Percentiles rank a stretch among this genome's conserved stretches.
Evolutionary conservation across 192 early-diverging fungal species (phyloP).

Genomic region (Mortierella alpina): DNA sequence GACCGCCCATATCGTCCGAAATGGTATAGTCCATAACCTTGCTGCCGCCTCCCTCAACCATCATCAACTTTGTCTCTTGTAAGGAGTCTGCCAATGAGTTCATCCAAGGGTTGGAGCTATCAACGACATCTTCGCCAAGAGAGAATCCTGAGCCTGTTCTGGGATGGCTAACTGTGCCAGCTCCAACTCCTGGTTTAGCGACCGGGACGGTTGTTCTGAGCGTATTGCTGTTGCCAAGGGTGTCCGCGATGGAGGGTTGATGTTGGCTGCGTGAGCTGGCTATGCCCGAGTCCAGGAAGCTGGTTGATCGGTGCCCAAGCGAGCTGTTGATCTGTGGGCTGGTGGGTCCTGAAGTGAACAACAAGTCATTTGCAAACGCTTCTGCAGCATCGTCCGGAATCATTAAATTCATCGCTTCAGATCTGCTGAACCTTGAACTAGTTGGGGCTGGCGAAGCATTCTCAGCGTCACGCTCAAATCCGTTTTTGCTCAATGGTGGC

Average conservation of each 20-base stretch:
- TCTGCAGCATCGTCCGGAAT: slow-evolving; percentile 42
- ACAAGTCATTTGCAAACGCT: slow-evolving; percentile 34
- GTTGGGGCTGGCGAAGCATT: slow-evolving; percentile 9
- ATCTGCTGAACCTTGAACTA: slow-evolving; percentile 2
- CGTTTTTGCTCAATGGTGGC: slow-evolving; percentile 10
- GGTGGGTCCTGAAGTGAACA: slow-evolving; percentile 19
- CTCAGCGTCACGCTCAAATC: slow-evolving; percentile 28
- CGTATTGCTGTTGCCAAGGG: not conserved
- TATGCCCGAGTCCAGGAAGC: slow-evolving; percentile 32
- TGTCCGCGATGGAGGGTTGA: not conserved
- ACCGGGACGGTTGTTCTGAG: not conserved
- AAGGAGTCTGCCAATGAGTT: slow-evolving; percentile 32
- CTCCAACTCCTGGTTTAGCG: slow-evolving; percentile 9
- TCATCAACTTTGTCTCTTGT: slow-evolving; percentile 13
- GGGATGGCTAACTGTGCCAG: slow-evolving; percentile 2
- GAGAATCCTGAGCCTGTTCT: slow-evolving; percentile 35
- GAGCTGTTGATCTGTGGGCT: not conserved
- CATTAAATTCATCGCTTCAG: not conserved
- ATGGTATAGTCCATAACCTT: slow-evolving; percentile 31
- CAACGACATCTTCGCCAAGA: slow-evolving; percentile 43
- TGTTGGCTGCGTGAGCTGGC: not conserved
- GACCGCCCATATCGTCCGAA: not conserved
- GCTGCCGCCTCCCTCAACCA: too few relatives aligned
- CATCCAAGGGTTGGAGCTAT: slow-evolving; percentile 47
- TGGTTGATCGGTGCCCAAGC: slow-evolving; percentile 13